A percentile compares a stretch with the other conserved stretches of the same genome.
These are phyloP conservation scores for Akebia trifoliata DNA, from an alignment of 164 flowering plant species.

Conservation along the genomic window DNA sequence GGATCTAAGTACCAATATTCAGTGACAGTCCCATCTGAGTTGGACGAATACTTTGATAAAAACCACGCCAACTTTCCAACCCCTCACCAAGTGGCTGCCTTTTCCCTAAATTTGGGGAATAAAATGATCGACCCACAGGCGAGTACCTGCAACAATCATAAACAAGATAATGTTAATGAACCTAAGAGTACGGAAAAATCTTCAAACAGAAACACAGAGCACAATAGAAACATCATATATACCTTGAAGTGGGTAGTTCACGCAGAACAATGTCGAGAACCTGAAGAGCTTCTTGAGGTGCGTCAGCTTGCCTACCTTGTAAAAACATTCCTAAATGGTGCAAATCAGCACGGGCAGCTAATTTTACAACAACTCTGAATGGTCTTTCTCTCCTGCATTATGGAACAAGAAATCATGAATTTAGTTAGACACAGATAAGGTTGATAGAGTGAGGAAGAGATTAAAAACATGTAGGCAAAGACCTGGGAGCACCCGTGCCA, in stretches of 20 bases:
- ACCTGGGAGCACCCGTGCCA: constrained; percentile 20
- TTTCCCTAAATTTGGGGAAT: constrained; percentile 41
- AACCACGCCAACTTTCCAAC: constrained; percentile 69
- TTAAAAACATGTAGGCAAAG: too few relatives aligned
- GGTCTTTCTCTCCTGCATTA: constrained; percentile 26
- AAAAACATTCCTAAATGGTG: constrained; percentile 37
- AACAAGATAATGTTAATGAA: neutral
- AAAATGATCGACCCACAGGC: constrained; percentile 50
- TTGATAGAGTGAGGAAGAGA: too few relatives aligned
- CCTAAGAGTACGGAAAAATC: too few relatives aligned
- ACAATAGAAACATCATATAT: neutral
- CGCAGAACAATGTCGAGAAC: constrained; percentile 47
- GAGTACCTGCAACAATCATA: constrained; percentile 26
- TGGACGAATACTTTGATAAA: constrained; percentile 68
- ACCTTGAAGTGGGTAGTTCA: constrained; percentile 41
- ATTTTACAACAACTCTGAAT: constrained; percentile 41
- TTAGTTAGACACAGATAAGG: too few relatives aligned
- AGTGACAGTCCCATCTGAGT: constrained; percentile 82
- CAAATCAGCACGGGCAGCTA: constrained; percentile 36
- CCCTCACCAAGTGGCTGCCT: constrained; percentile 52
- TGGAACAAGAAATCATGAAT: too few relatives aligned
- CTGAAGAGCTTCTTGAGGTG: constrained; percentile 42
- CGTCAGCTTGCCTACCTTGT: constrained; percentile 38
- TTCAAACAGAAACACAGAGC: neutral
- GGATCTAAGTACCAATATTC: constrained; percentile 47